Base-by-base conservation (phyloP, 2,329 filamentous ascomycete species). In the Sphaerulina vaccinii region DNA sequence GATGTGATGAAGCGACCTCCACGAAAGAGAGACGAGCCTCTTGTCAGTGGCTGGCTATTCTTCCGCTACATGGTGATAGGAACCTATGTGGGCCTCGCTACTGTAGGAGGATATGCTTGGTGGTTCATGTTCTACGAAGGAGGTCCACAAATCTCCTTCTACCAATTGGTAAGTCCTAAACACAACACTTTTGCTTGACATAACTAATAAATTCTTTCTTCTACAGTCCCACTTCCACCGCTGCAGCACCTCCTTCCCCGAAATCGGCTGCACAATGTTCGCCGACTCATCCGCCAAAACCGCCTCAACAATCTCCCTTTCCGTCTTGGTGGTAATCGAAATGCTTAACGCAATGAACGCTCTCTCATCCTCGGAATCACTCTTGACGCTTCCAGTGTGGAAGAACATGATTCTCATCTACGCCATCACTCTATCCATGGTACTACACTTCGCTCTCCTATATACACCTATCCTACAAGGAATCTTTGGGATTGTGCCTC, bases 331-430 rank as follows among this genome's bases (percentile, higher is more conserved):
- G 39, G 90, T 96, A 55, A 97, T 99, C 67, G 93, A 99, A 76
- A 99, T 99, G 93, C 82, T 99, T 69, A 99, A 99, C 74, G 93
- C 93, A 63, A 92, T 97, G 87, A 99, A 99, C 69, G 93, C 92
- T 0, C 81, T 99, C 24, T 96, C 90, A 1, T 96, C 90, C 1
- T 95, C 89, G 71, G 93, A 99, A 73, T 95, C 89, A 13, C 83
- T 99, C 10, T 74, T 99, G 50, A 96, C 91, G 2, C 82, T 99
- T 57, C 92, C 91, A 8, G 78, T 99, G n/a, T 96, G 92, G 92
- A 84, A 92, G 68, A 99, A 99, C 76, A 93, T 96, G 86, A 93
- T 96, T 80, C 85, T 99, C 15, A 89, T 99, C 49, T 96, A 95
- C 65, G 95, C 93, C 57, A 96, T 99, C 67, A 79, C 81, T 9